A percentile compares a stretch with the other conserved stretches of the same genome.
Conservation (phyloP, 2,329 filamentous ascomycete species). For the Penicillium digitatum region DNA sequence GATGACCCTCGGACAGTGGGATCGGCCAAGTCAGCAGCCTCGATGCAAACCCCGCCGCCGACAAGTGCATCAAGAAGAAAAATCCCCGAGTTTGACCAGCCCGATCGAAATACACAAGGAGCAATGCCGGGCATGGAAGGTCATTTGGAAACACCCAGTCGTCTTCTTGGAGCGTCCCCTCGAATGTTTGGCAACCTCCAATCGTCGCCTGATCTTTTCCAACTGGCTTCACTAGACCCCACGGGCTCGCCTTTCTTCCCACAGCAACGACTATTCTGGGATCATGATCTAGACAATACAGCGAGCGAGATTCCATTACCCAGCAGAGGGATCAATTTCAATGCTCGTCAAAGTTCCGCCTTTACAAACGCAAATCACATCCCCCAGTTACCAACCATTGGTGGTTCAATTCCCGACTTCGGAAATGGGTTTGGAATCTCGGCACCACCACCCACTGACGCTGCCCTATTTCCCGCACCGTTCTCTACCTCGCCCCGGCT, state of each 20-base stretch:
- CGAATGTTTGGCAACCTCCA: conserved; percentile 52
- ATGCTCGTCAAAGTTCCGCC: conserved; percentile 24
- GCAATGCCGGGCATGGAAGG: conserved; percentile 21
- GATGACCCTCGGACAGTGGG: conserved; percentile 34
- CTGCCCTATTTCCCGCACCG: conserved; percentile 40
- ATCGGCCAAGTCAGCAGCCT: conserved; percentile 42
- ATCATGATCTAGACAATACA: conserved; percentile 36
- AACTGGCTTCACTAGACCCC: conserved; percentile 50
- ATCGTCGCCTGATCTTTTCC: conserved; percentile 57
- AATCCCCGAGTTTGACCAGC: conserved; percentile 33
- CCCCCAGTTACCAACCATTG: conserved; percentile 37
- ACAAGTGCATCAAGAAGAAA: conserved; percentile 55
- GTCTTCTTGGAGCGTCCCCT: conserved; percentile 44
- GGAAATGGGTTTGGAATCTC: conserved; percentile 28
- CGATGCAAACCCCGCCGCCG: conserved; percentile 60
- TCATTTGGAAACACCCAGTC: conserved; percentile 46
- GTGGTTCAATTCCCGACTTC: conserved; percentile 34
- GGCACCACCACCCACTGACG: conserved; percentile 31
- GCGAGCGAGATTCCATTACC: conserved; percentile 16
- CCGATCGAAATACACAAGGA: conserved; percentile 21
- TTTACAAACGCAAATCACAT: conserved; percentile 26
- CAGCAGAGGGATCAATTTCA: conserved; percentile 12
- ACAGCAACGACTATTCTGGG: conserved; percentile 52
- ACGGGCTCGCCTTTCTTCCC: conserved; percentile 56
- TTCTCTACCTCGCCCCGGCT: conserved; percentile 47